Conservation (phyloP, 2,329 filamentous ascomycete genomes). For the Bipolaris bicolor region DNA sequence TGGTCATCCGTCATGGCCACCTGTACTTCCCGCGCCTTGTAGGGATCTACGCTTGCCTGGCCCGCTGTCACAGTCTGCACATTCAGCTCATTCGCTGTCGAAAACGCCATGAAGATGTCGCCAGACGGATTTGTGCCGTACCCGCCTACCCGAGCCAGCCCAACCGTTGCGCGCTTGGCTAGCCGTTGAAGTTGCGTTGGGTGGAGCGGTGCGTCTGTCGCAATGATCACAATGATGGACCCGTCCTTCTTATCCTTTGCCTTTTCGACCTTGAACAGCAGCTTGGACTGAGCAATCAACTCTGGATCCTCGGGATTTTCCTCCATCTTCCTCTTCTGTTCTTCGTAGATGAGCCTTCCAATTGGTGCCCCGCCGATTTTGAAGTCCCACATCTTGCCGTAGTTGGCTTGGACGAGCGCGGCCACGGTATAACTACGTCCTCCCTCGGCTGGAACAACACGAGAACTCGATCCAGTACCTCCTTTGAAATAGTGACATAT, state of each 20-base stretch:
- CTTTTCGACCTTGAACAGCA: conserved; percentile 37
- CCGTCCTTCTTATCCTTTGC: conserved; percentile 63
- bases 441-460: conserved; percentile 53
- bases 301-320: conserved; percentile 37
- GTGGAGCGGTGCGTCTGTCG: conserved; percentile 66
- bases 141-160: conserved; percentile 65
- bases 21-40: conserved; percentile 51
- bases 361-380: conserved; percentile 67
- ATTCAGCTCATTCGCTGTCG: conserved; percentile 62
- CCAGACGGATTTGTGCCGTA: conserved; percentile 68
- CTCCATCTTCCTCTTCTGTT: conserved; percentile 49
- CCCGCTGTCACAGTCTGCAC: conserved; percentile 49
- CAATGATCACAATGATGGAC: conserved; percentile 67
- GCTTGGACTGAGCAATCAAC: conserved; percentile 34
- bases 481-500: conserved; percentile 70
- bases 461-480: conserved; percentile 67
- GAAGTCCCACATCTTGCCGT: conserved; percentile 63
- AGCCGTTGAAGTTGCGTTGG: conserved; percentile 63
- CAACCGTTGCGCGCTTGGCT: conserved; percentile 66
- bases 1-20: conserved; percentile 62
- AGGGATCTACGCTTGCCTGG: conserved; percentile 36
- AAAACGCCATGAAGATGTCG: conserved; percentile 72
- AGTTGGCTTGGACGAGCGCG: conserved; percentile 70
- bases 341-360: conserved; percentile 61
- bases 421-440: conserved; percentile 62